phyloP scores from a whole-genome alignment of 345 rosid genomes.

The Hibiscus tridactylites region DNA sequence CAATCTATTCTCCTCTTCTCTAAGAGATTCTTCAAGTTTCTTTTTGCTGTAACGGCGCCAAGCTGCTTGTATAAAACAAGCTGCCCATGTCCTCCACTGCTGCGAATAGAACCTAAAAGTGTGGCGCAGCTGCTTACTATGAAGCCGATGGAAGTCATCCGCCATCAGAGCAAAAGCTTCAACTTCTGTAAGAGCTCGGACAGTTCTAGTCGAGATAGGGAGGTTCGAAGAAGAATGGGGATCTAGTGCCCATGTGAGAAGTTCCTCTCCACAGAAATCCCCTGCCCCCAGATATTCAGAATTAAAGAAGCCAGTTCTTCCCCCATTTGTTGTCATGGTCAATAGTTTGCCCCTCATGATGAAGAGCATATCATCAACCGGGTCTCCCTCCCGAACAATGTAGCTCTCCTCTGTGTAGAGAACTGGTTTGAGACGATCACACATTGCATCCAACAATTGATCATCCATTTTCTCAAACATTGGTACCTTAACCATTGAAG shows the following conservation, averaged over 20 bases:
- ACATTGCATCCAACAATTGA: constrained; percentile 73
- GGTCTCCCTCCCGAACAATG: constrained; percentile 83
- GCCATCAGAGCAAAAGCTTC: constrained; percentile 89
- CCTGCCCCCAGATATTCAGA: constrained; percentile 69
- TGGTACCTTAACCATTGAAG: constrained; percentile 46
- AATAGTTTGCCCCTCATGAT: constrained; percentile 83
- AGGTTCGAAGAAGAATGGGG: constrained; percentile 72
- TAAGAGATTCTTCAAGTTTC: constrained; percentile 70
- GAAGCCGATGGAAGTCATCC: constrained; percentile 77
- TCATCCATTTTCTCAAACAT: constrained; percentile 83
- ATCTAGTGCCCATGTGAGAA: constrained; percentile 88
- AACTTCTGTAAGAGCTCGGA: constrained; percentile 61
- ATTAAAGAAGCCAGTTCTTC: constrained; percentile 76
- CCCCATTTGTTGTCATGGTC: constrained; percentile 67
- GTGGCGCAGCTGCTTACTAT: constrained; percentile 84
- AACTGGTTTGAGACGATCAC: constrained; percentile 77
- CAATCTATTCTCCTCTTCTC: constrained; percentile 61
- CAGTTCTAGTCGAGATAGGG: constrained; percentile 88
- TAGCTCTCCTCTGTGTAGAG: constrained; percentile 85
- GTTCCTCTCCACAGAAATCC: constrained; percentile 95
- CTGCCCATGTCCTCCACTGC: constrained; percentile 97
- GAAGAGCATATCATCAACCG: constrained; percentile 89
- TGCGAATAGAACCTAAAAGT: constrained; percentile 78
- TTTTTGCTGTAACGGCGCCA: constrained; percentile 71
- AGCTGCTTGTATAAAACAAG: constrained; percentile 82